Percentiles rank a stretch among this genome's conserved stretches.
Conservation (phyloP, 1,284 basidiomycete species). For the Cystobasidium slooffiae region DNA sequence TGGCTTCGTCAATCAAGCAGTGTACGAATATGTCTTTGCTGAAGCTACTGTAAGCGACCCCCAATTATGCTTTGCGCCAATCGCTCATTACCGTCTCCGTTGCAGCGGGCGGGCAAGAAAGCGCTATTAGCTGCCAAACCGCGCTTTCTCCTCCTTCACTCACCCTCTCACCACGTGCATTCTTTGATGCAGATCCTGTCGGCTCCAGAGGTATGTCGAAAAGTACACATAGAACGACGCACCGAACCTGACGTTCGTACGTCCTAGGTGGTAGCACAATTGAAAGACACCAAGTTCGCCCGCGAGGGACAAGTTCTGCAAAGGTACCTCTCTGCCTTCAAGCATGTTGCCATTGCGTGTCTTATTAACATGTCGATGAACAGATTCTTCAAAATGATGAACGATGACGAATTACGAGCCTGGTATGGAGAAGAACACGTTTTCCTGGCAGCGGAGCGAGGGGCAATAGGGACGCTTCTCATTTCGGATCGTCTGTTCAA, state of each 20-base stretch:
- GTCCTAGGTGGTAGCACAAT: constrained; percentile 67
- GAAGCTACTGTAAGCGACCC: constrained; percentile 66
- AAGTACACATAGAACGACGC: not conserved
- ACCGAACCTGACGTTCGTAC: not conserved
- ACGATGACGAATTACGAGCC: constrained; percentile 88
- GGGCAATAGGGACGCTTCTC: constrained; percentile 89
- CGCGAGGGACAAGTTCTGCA: constrained; percentile 88
- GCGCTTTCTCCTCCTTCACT: constrained; percentile 89
- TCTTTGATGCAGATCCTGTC: constrained; percentile 91
- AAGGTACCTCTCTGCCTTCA: constrained; percentile 63
- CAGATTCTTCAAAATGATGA: constrained; percentile 97
- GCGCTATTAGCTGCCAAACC: constrained; percentile 72
- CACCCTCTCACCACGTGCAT: constrained; percentile 93
- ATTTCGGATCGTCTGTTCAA: constrained; percentile 95
- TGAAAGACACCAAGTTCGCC: constrained; percentile 98
- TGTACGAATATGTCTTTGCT: constrained; percentile 80
- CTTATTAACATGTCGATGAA: constrained; percentile 10
- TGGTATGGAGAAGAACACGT: constrained; percentile 99
- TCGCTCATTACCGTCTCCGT: too few species aligned
- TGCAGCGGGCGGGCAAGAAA: constrained; percentile 76
- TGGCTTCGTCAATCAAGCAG: constrained; percentile 90
- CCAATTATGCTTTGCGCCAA: too few species aligned
- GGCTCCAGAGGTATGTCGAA: constrained; percentile 76
- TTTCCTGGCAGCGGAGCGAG: constrained; percentile 83
- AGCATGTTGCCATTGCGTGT: not conserved